Evolutionary conservation across 306 rosid species (phyloP).

Genomic region (Inga leiocalycina): DNA sequence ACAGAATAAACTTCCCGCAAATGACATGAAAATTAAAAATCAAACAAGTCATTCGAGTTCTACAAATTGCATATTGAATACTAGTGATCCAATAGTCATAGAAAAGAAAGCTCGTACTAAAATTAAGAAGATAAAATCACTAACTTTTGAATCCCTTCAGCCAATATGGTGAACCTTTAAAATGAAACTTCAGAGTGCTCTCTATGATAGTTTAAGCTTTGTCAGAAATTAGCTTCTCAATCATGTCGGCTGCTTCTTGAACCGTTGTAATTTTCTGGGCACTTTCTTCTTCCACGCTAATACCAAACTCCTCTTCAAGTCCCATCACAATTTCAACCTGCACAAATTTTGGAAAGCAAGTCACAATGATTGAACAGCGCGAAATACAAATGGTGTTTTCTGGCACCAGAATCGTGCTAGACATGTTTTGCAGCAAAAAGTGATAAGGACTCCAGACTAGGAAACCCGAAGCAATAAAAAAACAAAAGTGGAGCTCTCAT

Average conservation of each 20-base stretch:
- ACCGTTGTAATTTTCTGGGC: slow-evolving; percentile 79
- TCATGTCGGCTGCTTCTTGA: slow-evolving; percentile 85
- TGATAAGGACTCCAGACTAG: slow-evolving; percentile 4
- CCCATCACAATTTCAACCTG: slow-evolving; percentile 98
- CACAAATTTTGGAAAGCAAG: not conserved
- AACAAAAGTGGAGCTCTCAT: not conserved
- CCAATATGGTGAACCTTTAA: slow-evolving; percentile 8
- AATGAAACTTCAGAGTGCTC: slow-evolving; percentile 9
- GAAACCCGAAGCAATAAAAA: not conserved
- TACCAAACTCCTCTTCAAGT: slow-evolving; percentile 81
- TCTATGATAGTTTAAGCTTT: slow-evolving; percentile 39
- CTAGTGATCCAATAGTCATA: not conserved
- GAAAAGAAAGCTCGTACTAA: not conserved
- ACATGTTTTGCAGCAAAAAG: slow-evolving; percentile 16
- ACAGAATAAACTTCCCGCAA: no score
- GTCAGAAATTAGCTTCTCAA: slow-evolving; percentile 57
- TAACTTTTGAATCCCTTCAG: not conserved
- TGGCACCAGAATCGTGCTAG: not conserved
- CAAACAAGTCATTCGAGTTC: slow-evolving; percentile 4
- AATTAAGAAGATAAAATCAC: slow-evolving; percentile 2
- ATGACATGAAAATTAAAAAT: no score
- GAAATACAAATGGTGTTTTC: not conserved
- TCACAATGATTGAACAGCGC: slow-evolving; percentile 5
- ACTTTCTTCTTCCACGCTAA: slow-evolving; percentile 70
- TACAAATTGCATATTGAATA: slow-evolving; percentile 5